Evolutionary conservation across 768 basidiomycete species (phyloP), one percentile per base, ranked within the genome.

Genomic region (Lactarius vividus): DNA sequence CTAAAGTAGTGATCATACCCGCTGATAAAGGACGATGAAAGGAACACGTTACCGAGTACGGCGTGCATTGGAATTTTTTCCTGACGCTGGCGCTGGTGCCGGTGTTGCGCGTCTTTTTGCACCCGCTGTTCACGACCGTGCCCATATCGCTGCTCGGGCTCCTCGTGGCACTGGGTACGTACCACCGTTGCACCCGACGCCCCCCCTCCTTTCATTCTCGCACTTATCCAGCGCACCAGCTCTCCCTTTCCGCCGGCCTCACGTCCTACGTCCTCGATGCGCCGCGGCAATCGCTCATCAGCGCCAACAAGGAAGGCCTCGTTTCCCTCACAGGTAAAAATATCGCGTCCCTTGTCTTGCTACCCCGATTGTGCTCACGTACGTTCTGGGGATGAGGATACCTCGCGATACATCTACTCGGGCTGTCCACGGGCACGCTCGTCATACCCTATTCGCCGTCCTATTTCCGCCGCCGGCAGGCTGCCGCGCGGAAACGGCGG

Each of bases 31-130:
- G 61, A 23, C 1, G 46, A 23, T 11, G 4, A 57, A 65, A 89
- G 96, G 97, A 98, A 79, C 97, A 98, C 66, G 88, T 91, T 62
- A 89, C 95, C 0, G 97, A 99, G 77, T 98, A 98, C 69, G 97
- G 97, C 0, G 85, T 86, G 0, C 96, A 98, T 72, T 99, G 97
- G 97, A 98, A 98, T 74, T 98, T 98, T 77, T 99, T 99, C 82
- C 83, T 98, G 70, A 98, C 97, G 0, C 81, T 98, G 26, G 94
- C 89, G 0, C 70, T 92, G 0, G 74, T 98, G 6, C 95, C 95
- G 0, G 73, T 92, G 4, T 76, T 91, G 15, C 87, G 93, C 72
- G 82, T 88, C 2, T 53, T 85, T 0, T 74, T 95, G 4, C 88
- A 91, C 63, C 91, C 92, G 0, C 29, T 93, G 37, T 81, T 94